Base-by-base conservation (phyloP, 805 yeast genomes). In the Ogataea ramenticola region DNA sequence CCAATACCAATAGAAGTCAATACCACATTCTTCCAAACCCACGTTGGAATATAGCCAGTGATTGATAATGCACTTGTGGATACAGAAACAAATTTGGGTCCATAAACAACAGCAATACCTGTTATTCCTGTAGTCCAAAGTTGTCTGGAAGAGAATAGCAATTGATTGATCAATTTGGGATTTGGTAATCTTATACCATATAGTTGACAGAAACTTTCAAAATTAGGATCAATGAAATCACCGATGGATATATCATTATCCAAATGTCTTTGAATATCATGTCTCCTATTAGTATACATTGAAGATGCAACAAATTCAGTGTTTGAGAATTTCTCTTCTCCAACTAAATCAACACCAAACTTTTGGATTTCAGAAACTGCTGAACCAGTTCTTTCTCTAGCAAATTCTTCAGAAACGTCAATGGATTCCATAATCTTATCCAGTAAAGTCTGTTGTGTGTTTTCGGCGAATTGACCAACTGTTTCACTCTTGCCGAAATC, bases 211-310 rank as follows among this genome's bases (percentile, higher is more conserved):
- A 82, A 74, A 3, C 83, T 76, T 34, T 80, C 84, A 48, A 79
- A 59, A 0, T 84, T 73, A 4, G 95, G 86, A 51, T 90, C 95
- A 56, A 90, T 69, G 52, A 89, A 80, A 64, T 93, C 97, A n/a
- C 70, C 43, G 5, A 86, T 35, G 12, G 82, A 77, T 21, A 91
- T 70, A 19, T 76, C 72, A 22, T 77, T 77, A 40, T 76, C 70
- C 24, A 90, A 67, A 34, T 74, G 71, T 49, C 82, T 76, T 31
- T 75, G 70, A 30, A 80, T 62, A 4, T 72, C 61, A 54, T 93
- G 96, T 34, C 72, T 75, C 45, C 73, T 72, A 51, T 88, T 79
- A 2, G 88, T 77, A 55, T 89, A 91, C 98, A 93, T 93, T 34
- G 84, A 73, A 26, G 79, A 80, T 10, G 84, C 74, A 46, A 82